Percentiles rank a stretch among this genome's conserved stretches.
phyloP scores from a whole-genome alignment of 1,284 basidiomycete species.

The Cutaneotrichosporon curvatum region DNA sequence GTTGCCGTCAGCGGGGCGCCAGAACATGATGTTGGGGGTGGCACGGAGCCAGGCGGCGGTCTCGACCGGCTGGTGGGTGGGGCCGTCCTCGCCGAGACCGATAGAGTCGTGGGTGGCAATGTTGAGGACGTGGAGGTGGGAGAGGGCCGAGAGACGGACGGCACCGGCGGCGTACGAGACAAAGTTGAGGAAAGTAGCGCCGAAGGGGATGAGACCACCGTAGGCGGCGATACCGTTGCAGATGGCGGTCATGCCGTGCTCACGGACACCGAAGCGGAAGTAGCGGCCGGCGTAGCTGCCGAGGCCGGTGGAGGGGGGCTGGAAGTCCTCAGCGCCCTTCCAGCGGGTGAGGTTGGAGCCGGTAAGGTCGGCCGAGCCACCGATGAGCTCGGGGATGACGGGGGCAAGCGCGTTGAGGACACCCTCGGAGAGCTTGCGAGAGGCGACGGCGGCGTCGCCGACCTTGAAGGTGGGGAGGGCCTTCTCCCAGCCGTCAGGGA shows the following conservation, averaged over 20 bases:
- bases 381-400: conserved; percentile 72
- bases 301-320: conserved; percentile 74
- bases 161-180: conserved; percentile 88
- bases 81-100: conserved; percentile 86
- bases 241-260: conserved; percentile 95
- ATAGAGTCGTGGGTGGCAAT: conserved; percentile 81
- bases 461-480: conserved; percentile 68
- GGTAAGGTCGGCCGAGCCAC: conserved; percentile 88
- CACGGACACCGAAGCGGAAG: conserved; percentile 92
- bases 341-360: conserved; percentile 88
- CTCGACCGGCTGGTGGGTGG: conserved; percentile 78
- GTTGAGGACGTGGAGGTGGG: conserved; percentile 67
- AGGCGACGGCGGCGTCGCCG: conserved; percentile 74
- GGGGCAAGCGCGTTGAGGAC: conserved; percentile 70
- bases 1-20: conserved; percentile 89
- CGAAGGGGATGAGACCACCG: conserved; percentile 72
- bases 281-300: conserved; percentile 82
- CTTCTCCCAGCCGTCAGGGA: conserved; percentile 82
- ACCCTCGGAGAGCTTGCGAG: conserved; percentile 88
- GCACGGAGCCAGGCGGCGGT: conserved; percentile 80
- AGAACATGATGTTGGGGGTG: conserved; percentile 81
- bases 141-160: conserved; percentile 82
- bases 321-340: conserved; percentile 73
- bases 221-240: conserved; percentile 83
- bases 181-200: conserved; percentile 91